These are phyloP conservation scores for Yarrowia alimentaria DNA, from an alignment of 805 yeast genomes.

Conservation along the genomic window DNA sequence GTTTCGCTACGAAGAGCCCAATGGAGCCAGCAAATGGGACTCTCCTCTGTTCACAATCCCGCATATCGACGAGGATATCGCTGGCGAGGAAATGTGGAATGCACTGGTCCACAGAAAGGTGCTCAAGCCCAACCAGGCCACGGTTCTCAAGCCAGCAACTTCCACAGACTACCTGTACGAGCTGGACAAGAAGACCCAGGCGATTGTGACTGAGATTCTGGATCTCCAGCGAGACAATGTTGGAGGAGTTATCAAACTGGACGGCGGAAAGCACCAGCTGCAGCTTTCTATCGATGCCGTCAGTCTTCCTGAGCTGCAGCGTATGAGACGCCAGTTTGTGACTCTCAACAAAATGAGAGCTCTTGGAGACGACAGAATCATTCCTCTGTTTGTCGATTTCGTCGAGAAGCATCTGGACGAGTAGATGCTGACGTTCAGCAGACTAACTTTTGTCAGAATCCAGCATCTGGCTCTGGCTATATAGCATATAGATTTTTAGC, in stretches of 20 bases:
- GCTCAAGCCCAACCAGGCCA: constrained; percentile 80
- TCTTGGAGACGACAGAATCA: constrained; percentile 66
- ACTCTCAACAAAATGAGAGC: constrained; percentile 75
- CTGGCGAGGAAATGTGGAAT: constrained; percentile 60
- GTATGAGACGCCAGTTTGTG: constrained; percentile 82
- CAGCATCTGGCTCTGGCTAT: too few relatives aligned
- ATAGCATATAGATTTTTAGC: not conserved
- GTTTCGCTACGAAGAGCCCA: constrained; percentile 93
- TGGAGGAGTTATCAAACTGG: constrained; percentile 40
- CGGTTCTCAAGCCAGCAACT: constrained; percentile 75
- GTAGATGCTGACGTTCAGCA: too few relatives aligned
- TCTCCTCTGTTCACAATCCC: constrained; percentile 78
- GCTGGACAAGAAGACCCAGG: constrained; percentile 68
- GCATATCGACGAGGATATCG: constrained; percentile 53
- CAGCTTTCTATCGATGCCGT: constrained; percentile 62
- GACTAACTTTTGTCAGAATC: too few relatives aligned
- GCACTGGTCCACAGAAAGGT: constrained; percentile 50
- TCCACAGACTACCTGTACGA: constrained; percentile 74
- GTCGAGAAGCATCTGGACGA: constrained; percentile 57
- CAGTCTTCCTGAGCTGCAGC: constrained; percentile 73
- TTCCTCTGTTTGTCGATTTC: constrained; percentile 73
- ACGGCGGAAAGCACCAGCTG: constrained; percentile 47
- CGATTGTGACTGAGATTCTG: constrained; percentile 59
- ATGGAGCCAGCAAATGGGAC: constrained; percentile 85
- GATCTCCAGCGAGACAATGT: constrained; percentile 57